Evolutionary conservation across 2,329 filamentous ascomycete species (phyloP).

Genomic region (Drechmeria coniospora): DNA sequence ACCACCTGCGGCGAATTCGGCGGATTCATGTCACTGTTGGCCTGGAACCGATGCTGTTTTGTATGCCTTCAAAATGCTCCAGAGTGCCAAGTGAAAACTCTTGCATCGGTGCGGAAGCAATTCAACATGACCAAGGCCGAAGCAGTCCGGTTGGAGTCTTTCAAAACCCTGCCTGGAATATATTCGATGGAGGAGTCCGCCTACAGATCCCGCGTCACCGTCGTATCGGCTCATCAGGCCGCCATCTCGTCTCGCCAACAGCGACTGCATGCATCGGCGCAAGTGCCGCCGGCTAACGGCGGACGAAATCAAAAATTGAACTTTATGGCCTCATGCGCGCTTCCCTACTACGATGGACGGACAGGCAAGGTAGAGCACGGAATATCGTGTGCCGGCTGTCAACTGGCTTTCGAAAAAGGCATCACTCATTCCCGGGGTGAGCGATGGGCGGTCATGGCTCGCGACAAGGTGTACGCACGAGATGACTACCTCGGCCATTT

Average conservation of each 20-base stretch:
- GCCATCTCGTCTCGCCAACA: constrained; percentile 5
- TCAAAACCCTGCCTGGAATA: constrained; percentile 10
- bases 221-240: constrained; percentile 10
- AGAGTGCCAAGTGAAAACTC: constrained; percentile 9
- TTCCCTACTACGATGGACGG: constrained; percentile 12
- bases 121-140: constrained; percentile 8
- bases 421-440: constrained; percentile 2
- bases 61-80: constrained; percentile 9
- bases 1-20: constrained; percentile 10
- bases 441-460: constrained; percentile 7
- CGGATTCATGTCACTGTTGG: constrained; percentile 11
- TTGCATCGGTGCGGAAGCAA: constrained; percentile 7
- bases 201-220: constrained; percentile 5
- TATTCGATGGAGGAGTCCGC: constrained; percentile 8
- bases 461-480: constrained; percentile 14
- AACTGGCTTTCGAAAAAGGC: constrained; percentile 7
- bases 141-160: constrained; percentile 7
- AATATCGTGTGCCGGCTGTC: constrained; percentile 17
- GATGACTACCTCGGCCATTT: constrained; percentile 18
- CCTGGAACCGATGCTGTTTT: constrained; percentile 15
- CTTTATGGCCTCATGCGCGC: constrained; percentile 6
- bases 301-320: constrained; percentile 9
- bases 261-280: constrained; percentile 3
- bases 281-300: constrained; percentile 4
- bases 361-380: constrained; percentile 12